phyloP scores from a whole-genome alignment of 2,329 filamentous ascomycete species.

The Delphinella strobiligena region DNA sequence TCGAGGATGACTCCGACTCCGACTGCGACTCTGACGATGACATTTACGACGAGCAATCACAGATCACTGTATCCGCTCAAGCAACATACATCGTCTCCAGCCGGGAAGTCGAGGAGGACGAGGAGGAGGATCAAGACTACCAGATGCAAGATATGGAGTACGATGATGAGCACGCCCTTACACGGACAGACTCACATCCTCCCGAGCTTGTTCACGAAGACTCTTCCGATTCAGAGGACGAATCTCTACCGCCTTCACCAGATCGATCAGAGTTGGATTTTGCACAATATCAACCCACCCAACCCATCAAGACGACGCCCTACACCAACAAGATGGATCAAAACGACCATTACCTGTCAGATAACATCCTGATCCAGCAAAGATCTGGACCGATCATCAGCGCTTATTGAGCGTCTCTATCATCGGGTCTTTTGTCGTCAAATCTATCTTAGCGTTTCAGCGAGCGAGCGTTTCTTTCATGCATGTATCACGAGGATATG shows the following conservation, averaged over 20 bases:
- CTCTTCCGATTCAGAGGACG: conserved; percentile 33
- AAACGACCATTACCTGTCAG: conserved; percentile 1
- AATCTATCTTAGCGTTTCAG: conserved; percentile 5
- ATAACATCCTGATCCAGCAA: conserved; percentile 5
- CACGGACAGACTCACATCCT: conserved; percentile 30
- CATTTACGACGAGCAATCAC: conserved; percentile 23
- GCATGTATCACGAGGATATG: neutral
- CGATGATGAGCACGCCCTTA: conserved; percentile 33
- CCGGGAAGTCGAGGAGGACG: conserved; percentile 28
- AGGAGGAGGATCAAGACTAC: conserved; percentile 26
- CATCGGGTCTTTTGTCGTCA: conserved; percentile 1
- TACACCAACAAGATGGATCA: conserved; percentile 3
- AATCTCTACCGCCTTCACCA: conserved; percentile 35
- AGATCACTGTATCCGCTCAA: conserved; percentile 24
- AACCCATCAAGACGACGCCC: conserved; percentile 22
- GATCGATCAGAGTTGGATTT: conserved; percentile 32
- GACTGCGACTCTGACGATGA: conserved; percentile 36
- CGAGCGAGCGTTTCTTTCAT: conserved; percentile 5
- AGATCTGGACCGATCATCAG: conserved; percentile 6
- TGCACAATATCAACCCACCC: conserved; percentile 29
- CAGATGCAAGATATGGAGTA: conserved; percentile 36
- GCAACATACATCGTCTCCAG: conserved; percentile 31
- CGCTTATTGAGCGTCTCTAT: conserved; percentile 7
- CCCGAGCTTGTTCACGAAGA: conserved; percentile 37
- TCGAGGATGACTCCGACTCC: conserved; percentile 53